A percentile compares a stretch with the other conserved stretches of the same genome.
Conservation (phyloP, 2,329 filamentous ascomycete species). For the Colletotrichum neosansevieriae region DNA sequence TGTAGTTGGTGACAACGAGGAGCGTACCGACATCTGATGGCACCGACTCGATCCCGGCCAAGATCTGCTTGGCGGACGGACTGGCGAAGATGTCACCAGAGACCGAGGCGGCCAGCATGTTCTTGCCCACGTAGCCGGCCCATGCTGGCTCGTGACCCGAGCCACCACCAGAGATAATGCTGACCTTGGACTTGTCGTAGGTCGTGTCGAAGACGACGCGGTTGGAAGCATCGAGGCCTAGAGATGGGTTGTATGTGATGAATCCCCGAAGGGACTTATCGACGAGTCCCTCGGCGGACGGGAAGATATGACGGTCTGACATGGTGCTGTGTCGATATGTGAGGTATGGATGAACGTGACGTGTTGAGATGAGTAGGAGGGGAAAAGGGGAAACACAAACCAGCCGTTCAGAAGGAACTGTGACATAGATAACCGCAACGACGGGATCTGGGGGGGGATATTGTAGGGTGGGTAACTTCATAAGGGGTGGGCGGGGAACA, state of each 20-base stretch:
- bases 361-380: background rate
- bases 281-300: slow-evolving; percentile 65
- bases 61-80: slow-evolving; percentile 72
- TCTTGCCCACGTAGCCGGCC: slow-evolving; percentile 72
- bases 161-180: slow-evolving; percentile 66
- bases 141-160: slow-evolving; percentile 73
- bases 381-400: background rate
- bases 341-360: background rate
- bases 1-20: slow-evolving; percentile 74
- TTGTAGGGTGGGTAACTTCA: slow-evolving; percentile 16
- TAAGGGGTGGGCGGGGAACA: slow-evolving; percentile 25
- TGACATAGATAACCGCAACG: background rate
- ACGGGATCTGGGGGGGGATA: background rate
- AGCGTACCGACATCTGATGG: slow-evolving; percentile 68
- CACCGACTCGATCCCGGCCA: slow-evolving; percentile 67
- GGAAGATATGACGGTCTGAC: slow-evolving; percentile 66
- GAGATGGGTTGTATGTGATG: slow-evolving; percentile 64
- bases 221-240: slow-evolving; percentile 63
- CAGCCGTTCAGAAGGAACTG: background rate
- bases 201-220: slow-evolving; percentile 63
- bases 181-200: slow-evolving; percentile 58
- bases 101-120: slow-evolving; percentile 71
- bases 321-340: slow-evolving; percentile 48
- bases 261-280: slow-evolving; percentile 64
- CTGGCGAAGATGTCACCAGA: slow-evolving; percentile 74